Conservation (phyloP, 768 basidiomycete genomes). For the Russula emetica region DNA sequence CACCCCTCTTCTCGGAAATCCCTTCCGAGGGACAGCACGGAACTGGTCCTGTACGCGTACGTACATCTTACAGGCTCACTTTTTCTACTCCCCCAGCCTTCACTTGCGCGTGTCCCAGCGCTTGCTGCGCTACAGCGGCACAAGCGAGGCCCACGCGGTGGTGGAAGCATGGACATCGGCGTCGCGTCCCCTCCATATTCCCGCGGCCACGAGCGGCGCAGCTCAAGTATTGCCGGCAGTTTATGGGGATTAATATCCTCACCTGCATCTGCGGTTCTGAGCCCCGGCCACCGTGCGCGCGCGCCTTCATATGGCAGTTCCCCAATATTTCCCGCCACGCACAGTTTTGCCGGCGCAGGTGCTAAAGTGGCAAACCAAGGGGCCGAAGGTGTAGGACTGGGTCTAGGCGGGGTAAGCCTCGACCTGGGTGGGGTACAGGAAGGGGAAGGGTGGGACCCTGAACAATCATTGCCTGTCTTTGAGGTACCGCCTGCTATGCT, state of each 20-base stretch:
- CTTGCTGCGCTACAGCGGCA: conserved; percentile 47
- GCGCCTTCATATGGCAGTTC: conserved; percentile 27
- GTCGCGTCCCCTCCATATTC: conserved; percentile 38
- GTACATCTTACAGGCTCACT: conserved; percentile 72
- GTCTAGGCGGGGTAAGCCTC: conserved; percentile 31
- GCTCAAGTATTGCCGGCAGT: conserved; percentile 47
- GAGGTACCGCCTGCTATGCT: conserved; percentile 84
- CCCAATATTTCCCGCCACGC: conserved; percentile 22
- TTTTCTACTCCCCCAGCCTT: conserved; percentile 48
- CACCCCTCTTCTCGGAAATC: conserved; percentile 18
- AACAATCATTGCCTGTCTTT: conserved; percentile 74
- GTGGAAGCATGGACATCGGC: conserved; percentile 78
- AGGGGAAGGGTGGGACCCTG: conserved; percentile 53
- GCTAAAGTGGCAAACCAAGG: conserved; percentile 14
- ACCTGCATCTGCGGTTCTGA: conserved; percentile 20
- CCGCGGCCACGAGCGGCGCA: conserved; percentile 44
- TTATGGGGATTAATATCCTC: conserved; percentile 40
- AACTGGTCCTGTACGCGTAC: conserved; percentile 80
- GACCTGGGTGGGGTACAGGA: conserved; percentile 18
- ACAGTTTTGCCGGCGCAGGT: conserved; percentile 19
- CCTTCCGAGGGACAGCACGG: conserved; percentile 33
- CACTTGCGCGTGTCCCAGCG: conserved; percentile 45
- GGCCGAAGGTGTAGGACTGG: conserved; percentile 34
- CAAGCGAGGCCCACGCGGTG: conserved; percentile 52
- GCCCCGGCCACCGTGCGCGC: conserved; percentile 30